phyloP scores from a whole-genome alignment of 176 grass and related monocot genomes.

The Triticum monococcum region DNA sequence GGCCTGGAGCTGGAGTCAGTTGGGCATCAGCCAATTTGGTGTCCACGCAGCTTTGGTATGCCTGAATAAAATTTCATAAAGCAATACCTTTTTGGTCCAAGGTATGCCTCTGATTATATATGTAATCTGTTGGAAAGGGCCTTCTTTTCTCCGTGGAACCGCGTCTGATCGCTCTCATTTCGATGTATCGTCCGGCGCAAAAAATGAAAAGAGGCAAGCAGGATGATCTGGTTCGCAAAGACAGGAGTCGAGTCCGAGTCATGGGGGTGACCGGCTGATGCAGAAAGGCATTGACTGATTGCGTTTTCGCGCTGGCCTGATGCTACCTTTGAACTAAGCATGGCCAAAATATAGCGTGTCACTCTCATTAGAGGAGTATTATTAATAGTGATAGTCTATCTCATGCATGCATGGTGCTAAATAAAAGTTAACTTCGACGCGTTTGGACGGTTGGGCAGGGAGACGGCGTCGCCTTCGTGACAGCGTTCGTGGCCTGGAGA shows the following conservation, averaged over 20 bases:
- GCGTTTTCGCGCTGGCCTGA: constrained; percentile 21
- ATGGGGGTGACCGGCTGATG: constrained; percentile 17
- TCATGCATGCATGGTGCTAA: background rate
- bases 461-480: background rate
- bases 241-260: constrained; percentile 34
- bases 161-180: background rate
- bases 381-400: background rate
- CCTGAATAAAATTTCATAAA: constrained; percentile 1
- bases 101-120: background rate
- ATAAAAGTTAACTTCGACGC: background rate
- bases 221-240: constrained; percentile 15
- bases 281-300: constrained; percentile 9
- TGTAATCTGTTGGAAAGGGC: background rate
- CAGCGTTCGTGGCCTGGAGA: background rate
- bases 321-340: constrained; percentile 20
- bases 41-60: background rate
- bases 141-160: background rate
- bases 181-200: background rate
- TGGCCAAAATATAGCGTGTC: background rate
- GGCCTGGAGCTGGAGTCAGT: background rate
- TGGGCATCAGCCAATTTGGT: background rate
- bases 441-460: background rate
- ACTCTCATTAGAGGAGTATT: background rate
- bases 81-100: constrained; percentile 1
- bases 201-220: background rate